A percentile compares a stretch with the other conserved stretches of the same genome.
Evolutionary conservation across 257 asterid species (phyloP).

Genomic region (Nicotiana sylvestris): DNA sequence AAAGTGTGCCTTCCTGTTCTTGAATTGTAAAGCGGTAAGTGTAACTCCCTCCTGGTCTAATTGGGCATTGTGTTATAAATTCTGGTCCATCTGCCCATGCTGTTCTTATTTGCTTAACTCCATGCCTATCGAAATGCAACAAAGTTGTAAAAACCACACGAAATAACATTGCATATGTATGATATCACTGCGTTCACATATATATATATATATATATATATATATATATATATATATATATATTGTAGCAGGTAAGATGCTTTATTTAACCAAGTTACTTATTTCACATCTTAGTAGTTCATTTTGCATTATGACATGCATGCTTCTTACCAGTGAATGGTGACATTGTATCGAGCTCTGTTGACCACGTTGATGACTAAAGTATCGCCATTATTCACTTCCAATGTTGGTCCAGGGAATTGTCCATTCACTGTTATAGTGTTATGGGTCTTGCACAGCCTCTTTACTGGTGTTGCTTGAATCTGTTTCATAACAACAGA

Average conservation of each 20-base stretch:
- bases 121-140: constrained; percentile 53
- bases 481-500: constrained; percentile 36
- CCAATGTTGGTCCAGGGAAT: constrained; percentile 79
- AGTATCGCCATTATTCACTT: constrained; percentile 78
- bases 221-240: not conserved
- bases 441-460: constrained; percentile 84
- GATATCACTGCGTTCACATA: not conserved
- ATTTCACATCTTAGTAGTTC: not conserved
- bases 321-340: constrained; percentile 67
- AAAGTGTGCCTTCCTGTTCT: constrained; percentile 86
- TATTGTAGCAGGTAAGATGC: not conserved
- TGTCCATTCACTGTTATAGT: constrained; percentile 66
- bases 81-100: constrained; percentile 95
- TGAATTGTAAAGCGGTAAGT: constrained; percentile 69
- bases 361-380: constrained; percentile 64
- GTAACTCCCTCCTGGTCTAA: constrained; percentile 70
- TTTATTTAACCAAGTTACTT: not conserved
- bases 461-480: constrained; percentile 79
- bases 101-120: constrained; percentile 66
- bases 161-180: not conserved
- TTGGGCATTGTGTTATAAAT: constrained; percentile 80
- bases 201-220: not conserved
- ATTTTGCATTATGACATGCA: not conserved
- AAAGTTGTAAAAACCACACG: not conserved
- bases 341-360: constrained; percentile 64